Evolutionary conservation across 179 eudicot species (phyloP).

Genomic region (Corrigiola litoralis): DNA sequence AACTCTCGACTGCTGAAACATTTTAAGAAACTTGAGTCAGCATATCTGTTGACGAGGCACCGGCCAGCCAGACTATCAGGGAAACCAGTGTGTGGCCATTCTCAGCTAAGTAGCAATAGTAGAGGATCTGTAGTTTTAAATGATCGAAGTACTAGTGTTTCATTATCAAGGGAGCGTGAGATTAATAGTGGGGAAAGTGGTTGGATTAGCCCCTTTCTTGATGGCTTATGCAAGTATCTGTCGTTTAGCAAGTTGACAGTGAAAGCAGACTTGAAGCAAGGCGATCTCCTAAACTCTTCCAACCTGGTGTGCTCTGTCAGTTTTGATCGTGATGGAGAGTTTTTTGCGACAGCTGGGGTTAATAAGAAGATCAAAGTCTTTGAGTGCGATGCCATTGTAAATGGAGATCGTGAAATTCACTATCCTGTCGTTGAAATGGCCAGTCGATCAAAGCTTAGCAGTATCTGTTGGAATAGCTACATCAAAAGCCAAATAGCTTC

Average conservation of each 20-base stretch:
- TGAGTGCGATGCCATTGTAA: constrained; percentile 64
- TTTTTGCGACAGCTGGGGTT: constrained; percentile 94
- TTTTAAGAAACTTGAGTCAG: constrained; percentile 84
- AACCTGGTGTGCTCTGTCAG: constrained; percentile 87
- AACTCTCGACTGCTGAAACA: constrained; percentile 71
- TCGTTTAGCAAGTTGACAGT: constrained; percentile 62
- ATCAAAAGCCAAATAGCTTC: constrained; percentile 97
- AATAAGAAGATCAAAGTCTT: constrained; percentile 94
- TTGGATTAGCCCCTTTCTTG: constrained; percentile 86
- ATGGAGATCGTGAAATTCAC: constrained; percentile 78
- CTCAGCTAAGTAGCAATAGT: constrained; percentile 56
- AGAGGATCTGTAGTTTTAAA: constrained; percentile 60
- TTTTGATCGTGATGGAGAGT: constrained; percentile 93
- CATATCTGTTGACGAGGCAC: constrained; percentile 69
- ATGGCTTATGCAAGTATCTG: constrained; percentile 83
- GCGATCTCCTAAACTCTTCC: constrained; percentile 84
- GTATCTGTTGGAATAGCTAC: constrained; percentile 95
- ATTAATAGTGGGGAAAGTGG: constrained; percentile 47
- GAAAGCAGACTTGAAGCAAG: constrained; percentile 89
- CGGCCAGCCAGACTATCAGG: constrained; percentile 46
- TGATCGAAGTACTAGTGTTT: constrained; percentile 61
- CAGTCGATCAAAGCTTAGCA: constrained; percentile 82
- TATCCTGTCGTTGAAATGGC: constrained; percentile 91
- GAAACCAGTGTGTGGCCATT: constrained; percentile 37
- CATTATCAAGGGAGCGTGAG: constrained; percentile 36